These are phyloP conservation scores for Fusarium agapanthi DNA, from an alignment of 2,329 filamentous ascomycete genomes.

Conservation along the genomic window DNA sequence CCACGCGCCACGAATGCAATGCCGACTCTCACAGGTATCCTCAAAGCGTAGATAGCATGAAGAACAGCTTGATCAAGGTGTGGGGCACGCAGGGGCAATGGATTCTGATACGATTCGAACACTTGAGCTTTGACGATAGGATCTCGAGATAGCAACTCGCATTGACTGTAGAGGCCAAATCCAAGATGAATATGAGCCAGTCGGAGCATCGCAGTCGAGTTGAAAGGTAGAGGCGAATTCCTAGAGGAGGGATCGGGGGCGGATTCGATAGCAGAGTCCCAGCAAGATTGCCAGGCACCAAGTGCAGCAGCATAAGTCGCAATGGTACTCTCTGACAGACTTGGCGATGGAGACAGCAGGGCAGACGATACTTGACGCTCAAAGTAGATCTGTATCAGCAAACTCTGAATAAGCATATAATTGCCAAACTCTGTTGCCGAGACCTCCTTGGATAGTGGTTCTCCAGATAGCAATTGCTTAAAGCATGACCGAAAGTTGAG, in stretches of 20 bases:
- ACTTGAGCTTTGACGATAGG: neutral
- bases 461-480: neutral
- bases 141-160: neutral
- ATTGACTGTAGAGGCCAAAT: neutral
- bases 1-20: conserved; percentile 26
- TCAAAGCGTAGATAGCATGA: conserved; percentile 21
- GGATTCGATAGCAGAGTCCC: neutral
- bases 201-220: neutral
- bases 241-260: neutral
- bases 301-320: neutral
- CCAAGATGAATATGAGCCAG: neutral
- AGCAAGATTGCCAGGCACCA: neutral
- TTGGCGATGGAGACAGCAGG: neutral
- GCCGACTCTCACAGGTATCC: conserved; percentile 16
- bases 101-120: neutral
- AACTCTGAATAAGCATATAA: conserved; percentile 21
- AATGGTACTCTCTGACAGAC: neutral
- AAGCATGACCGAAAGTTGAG: neutral
- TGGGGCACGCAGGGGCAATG: neutral
- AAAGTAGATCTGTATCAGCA: conserved; percentile 18
- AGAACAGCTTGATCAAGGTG: conserved; percentile 20
- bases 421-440: conserved; percentile 19
- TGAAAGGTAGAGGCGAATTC: neutral
- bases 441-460: neutral
- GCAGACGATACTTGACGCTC: conserved; percentile 10